Percentiles rank a stretch among this genome's conserved stretches.
Conservation (phyloP, 306 rosid species). For the Sphenostylis stenocarpa region DNA sequence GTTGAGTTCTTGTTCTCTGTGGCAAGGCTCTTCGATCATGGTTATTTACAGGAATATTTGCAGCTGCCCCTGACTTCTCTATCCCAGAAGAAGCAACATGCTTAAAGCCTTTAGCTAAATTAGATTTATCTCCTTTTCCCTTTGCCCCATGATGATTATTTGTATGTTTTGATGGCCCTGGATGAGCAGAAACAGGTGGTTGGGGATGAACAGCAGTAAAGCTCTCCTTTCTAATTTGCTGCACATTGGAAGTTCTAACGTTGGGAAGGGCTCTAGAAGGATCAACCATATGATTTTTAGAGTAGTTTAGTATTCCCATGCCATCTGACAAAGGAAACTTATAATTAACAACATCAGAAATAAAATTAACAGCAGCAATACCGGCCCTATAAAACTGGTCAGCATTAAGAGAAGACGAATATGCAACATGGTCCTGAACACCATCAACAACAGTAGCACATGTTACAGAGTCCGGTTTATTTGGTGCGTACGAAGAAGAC, state of each 20-base stretch:
- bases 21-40: slow-evolving; percentile 47
- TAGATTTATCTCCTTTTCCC: slow-evolving; percentile 55
- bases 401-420: slow-evolving; percentile 42
- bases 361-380: slow-evolving; percentile 74
- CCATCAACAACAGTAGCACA: slow-evolving; percentile 48
- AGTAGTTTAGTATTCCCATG: slow-evolving; percentile 53
- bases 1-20: slow-evolving; percentile 50
- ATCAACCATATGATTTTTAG: slow-evolving; percentile 69
- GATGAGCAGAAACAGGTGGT: slow-evolving; percentile 43
- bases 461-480: slow-evolving; percentile 52
- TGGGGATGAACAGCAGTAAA: slow-evolving; percentile 59
- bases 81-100: slow-evolving; percentile 48
- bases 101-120: slow-evolving; percentile 44
- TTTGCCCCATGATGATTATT: slow-evolving; percentile 49
- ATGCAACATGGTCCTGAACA: slow-evolving; percentile 37
- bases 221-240: slow-evolving; percentile 58
- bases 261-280: slow-evolving; percentile 49
- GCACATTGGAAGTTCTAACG: slow-evolving; percentile 63
- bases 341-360: slow-evolving; percentile 63
- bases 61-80: slow-evolving; percentile 44
- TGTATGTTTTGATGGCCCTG: slow-evolving; percentile 46
- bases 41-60: slow-evolving; percentile 37
- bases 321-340: slow-evolving; percentile 72
- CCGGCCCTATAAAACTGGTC: slow-evolving; percentile 83
- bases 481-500: slow-evolving; percentile 40